Base-by-base conservation (phyloP, 768 basidiomycete species). In the Tephrocybe sp. region DNA sequence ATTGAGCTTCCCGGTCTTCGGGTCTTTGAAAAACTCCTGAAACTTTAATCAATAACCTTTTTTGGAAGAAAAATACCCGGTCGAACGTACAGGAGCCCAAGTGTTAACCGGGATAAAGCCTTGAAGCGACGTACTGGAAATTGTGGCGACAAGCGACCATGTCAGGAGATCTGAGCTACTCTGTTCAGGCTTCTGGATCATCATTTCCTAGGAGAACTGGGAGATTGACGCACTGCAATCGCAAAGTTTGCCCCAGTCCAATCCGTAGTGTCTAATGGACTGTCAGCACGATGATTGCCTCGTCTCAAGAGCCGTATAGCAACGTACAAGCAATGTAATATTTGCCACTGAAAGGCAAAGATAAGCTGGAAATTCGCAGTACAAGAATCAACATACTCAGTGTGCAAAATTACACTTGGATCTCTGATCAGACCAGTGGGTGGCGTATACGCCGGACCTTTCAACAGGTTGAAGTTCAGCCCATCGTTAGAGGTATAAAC, bases 21-120 rank as follows among this genome's bases (percentile, higher is more conserved):
- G 63, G 43, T 69, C 68, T 45, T 68, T 69, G 59, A 68, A 69
- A 54, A 67, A 69, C 61, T 69, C 68, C 64, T 67, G 44, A 22
- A 18, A 49, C 7, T 6, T n/a, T n/a, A n/a, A n/a, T n/a, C n/a
- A n/a, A n/a, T n/a, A n/a, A n/a, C n/a, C n/a, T n/a, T n/a, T n/a
- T n/a, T n/a, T n/a, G n/a, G n/a, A n/a, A n/a, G n/a, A n/a, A n/a
- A n/a, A n/a, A n/a, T n/a, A n/a, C n/a, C n/a, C n/a, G n/a, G n/a
- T n/a, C n/a, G n/a, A 18, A 33, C 60, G 34, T 19, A 66, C 64
- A 11, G 66, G 65, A 3, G 66, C 68, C 66, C 68, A 69, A 2
- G 68, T 69, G 41, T 69, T 69, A 24, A 65, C 44, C 4, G 66
- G 66, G 0, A 42, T 64, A 34, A 68, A 66, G 2, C 61, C 37